Conservation (phyloP, 148 eudicot species). For the Amaranthus hypochondriacus region DNA sequence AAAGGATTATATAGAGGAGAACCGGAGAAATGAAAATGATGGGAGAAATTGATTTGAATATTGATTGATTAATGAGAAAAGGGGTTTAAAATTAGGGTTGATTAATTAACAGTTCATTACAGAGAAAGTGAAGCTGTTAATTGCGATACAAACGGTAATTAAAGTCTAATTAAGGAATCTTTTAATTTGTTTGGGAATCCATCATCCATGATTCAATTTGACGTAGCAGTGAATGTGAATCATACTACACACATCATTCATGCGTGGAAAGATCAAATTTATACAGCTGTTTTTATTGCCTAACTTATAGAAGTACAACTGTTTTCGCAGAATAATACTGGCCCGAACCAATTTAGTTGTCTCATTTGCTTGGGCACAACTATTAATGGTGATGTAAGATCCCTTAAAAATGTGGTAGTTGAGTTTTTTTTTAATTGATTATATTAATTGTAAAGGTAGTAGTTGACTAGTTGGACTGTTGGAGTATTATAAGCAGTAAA, state of each 20-base stretch:
- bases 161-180: constrained; percentile 22
- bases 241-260: not conserved
- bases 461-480: too few species aligned
- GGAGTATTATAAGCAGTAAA: too few species aligned
- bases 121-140: not conserved
- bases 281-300: not conserved
- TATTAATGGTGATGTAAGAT: too few species aligned
- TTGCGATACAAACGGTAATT: constrained; percentile 8
- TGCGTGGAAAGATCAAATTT: constrained; percentile 13
- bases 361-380: too few species aligned
- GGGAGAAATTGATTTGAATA: not conserved
- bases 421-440: too few species aligned
- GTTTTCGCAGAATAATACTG: too few species aligned
- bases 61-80: not conserved
- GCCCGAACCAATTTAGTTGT: too few species aligned
- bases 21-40: not conserved
- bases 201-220: constrained; percentile 15
- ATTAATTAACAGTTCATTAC: not conserved
- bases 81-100: not conserved
- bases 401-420: too few species aligned
- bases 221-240: constrained; percentile 21
- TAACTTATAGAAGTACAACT: too few species aligned
- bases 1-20: constrained; percentile 13
- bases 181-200: too few species aligned
- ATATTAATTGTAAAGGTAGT: too few species aligned